These are phyloP conservation scores for Colletotrichum plurivorum DNA, from an alignment of 2,329 filamentous ascomycete genomes.

Conservation along the genomic window DNA sequence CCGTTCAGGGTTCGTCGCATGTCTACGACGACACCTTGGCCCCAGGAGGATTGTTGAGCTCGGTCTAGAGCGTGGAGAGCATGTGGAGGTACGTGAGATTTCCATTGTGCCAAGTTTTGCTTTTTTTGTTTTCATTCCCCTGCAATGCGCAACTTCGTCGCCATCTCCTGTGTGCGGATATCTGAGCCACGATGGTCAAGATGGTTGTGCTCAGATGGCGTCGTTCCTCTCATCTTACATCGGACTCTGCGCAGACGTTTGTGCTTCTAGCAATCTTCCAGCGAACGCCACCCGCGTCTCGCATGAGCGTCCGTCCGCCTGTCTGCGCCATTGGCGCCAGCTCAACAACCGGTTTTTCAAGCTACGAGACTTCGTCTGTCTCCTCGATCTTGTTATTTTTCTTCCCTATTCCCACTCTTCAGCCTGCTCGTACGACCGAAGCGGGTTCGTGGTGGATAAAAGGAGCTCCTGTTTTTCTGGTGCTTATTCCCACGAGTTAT, in stretches of 20 bases:
- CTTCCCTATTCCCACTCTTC: background rate
- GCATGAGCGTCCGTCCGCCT: background rate
- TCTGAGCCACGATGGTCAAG: too few relatives aligned
- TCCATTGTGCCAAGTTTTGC: constrained; percentile 4
- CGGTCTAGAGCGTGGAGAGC: constrained; percentile 24
- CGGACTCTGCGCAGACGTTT: background rate
- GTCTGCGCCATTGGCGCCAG: background rate
- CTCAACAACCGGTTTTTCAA: background rate
- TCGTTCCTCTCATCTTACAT: too few relatives aligned
- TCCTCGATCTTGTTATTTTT: background rate
- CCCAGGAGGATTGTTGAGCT: background rate
- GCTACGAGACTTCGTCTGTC: background rate
- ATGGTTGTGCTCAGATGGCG: too few relatives aligned
- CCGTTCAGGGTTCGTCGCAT: constrained; percentile 18
- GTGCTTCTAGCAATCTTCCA: constrained; percentile 14
- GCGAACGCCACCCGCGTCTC: constrained; percentile 7
- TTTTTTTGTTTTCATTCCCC: background rate
- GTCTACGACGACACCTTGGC: constrained; percentile 4
- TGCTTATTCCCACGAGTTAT: constrained; percentile 11
- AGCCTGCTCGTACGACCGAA: background rate
- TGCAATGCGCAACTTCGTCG: too few relatives aligned
- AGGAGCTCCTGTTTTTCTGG: background rate
- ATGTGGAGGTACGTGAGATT: constrained; percentile 16
- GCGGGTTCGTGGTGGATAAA: constrained; percentile 2
- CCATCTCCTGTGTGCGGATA: too few relatives aligned